Percentiles rank a stretch among this genome's conserved stretches.
These are phyloP conservation scores for Ogataea pilisensis DNA, from an alignment of 805 yeast genomes.

Conservation along the genomic window DNA sequence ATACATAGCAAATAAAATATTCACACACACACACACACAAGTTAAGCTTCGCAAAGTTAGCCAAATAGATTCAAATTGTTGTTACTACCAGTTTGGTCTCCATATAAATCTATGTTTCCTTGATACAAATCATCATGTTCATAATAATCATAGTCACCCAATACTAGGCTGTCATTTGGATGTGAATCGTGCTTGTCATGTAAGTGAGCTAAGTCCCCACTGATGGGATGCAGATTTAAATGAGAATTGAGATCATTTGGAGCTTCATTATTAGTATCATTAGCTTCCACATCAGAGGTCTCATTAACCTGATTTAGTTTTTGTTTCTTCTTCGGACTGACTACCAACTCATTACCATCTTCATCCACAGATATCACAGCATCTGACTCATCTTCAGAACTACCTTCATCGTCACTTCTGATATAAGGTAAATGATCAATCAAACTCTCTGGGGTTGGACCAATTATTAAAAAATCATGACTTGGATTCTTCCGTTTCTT, in stretches of 20 bases:
- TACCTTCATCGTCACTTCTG: conserved; percentile 23
- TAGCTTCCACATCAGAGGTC: too few relatives aligned
- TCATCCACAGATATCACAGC: conserved; percentile 4
- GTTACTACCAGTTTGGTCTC: conserved; percentile 1
- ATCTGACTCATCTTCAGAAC: conserved; percentile 4
- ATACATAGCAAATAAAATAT: background rate
- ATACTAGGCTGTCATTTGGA: background rate
- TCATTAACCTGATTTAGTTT: conserved; percentile 1
- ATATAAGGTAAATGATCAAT: conserved; percentile 30
- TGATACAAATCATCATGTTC: conserved; percentile 19
- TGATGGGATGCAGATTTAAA: too few relatives aligned
- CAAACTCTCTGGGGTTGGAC: conserved; percentile 33
- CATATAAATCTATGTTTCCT: conserved; percentile 14
- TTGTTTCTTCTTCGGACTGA: conserved; percentile 1
- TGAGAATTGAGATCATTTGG: background rate
- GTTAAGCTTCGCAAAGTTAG: background rate
- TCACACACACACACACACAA: background rate
- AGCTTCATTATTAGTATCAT: conserved; percentile 1
- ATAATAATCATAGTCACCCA: conserved; percentile 18
- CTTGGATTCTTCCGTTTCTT: conserved; percentile 15
- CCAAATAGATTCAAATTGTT: conserved; percentile 18
- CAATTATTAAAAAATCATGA: conserved; percentile 30
- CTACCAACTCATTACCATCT: conserved; percentile 1
- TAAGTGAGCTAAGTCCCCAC: too few relatives aligned
- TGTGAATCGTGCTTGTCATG: too few relatives aligned